These are phyloP conservation scores for Chaetomium sp. DNA, from an alignment of 2,329 filamentous ascomycete genomes.

Conservation along the genomic window DNA sequence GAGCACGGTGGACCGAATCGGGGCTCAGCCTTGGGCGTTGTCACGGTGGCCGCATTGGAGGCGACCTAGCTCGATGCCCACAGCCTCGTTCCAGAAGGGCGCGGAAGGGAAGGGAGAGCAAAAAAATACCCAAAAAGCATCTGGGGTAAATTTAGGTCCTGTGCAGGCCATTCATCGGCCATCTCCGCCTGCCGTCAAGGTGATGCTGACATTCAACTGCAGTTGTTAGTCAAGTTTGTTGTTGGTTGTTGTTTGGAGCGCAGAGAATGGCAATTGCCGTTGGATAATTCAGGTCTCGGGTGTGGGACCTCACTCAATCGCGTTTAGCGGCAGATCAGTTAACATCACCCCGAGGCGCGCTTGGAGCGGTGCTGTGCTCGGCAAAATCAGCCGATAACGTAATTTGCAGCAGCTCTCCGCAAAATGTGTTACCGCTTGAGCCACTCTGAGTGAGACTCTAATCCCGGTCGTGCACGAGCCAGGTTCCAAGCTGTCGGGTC, in stretches of 20 bases:
- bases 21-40: constrained; percentile 26
- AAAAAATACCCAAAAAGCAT: background rate
- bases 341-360: background rate
- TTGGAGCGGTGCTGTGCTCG: background rate
- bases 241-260: background rate
- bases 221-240: background rate
- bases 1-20: background rate
- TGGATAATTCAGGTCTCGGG: background rate
- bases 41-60: constrained; percentile 27
- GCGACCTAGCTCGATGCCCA: constrained; percentile 20
- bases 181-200: background rate
- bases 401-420: background rate
- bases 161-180: background rate
- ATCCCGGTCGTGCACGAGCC: constrained; percentile 17
- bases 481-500: constrained; percentile 16
- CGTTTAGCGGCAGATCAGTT: constrained; percentile 4
- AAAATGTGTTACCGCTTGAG: background rate
- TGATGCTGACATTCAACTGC: background rate
- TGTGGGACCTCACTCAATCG: background rate
- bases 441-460: background rate
- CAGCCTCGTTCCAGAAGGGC: constrained; percentile 23
- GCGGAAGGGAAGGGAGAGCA: constrained; percentile 4
- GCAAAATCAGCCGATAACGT: background rate
- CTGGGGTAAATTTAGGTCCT: background rate
- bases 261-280: background rate